Base-by-base conservation (phyloP, 2,329 filamentous ascomycete genomes). In the Diplodia scrobiculata region DNA sequence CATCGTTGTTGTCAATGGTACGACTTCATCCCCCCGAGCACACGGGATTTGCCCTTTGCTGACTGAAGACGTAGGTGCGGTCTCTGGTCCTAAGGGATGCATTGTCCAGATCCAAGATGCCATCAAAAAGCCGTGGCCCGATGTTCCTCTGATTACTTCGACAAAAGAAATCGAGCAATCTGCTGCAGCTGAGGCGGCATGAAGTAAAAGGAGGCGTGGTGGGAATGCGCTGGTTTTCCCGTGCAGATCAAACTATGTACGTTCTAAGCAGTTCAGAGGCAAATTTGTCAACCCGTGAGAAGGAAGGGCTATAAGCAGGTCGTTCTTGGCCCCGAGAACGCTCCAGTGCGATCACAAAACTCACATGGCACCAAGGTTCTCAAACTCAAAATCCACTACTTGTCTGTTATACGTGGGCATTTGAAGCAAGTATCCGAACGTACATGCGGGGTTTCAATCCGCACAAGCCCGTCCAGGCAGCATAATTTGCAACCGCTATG, bases 101-200 rank as follows among this genome's bases (percentile, higher is more conserved):
- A 80, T 93, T 66, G 90, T 99, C 68, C 88, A 89, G 79, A 83
- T 99, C 66, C 90, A 96, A 76, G 95, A 99, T 79, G 91, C 95
- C 14, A 86, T 95, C 77, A 96, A 96, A 85, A 95, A 96, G 82
- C 85, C 87, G 27, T 90, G 87, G 87, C 87, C 87, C 3, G 55
- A 63, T 55, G 59, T 63, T 25, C 51, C 60, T 27, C 48, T 48
- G 10, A 19, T 41, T 21, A 29, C 51, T 13, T 64, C 51, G 3
- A 64, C 48, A 14, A 45, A 54, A n/a, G 27, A 10, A 4, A 19
- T 34, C 9, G 17, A 45, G 14, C 62, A n/a, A 19, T 4, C 48
- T 19, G 21, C 34, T 1, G 59, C 67, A 1, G 68, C 58, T 11
- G 69, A 68, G 41, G 67, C 65, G 36, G 67, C 69, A 34, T 67